phyloP scores from a whole-genome alignment of 2,329 filamentous ascomycete genomes.

The Aspergillus sp. region DNA sequence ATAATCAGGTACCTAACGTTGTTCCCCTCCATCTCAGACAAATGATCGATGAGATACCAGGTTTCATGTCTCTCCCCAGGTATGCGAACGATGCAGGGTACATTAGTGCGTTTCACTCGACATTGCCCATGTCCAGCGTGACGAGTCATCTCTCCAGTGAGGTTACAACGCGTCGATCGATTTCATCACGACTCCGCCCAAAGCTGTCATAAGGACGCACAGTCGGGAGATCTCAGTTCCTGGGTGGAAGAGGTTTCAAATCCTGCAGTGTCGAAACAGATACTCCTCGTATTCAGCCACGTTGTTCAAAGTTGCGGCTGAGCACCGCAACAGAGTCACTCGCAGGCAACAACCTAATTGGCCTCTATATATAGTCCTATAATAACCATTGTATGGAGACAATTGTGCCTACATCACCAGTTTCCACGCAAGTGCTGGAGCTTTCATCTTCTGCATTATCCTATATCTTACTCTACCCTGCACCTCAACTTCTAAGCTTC shows the following conservation, averaged over 20 bases:
- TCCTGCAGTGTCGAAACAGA: too few relatives aligned
- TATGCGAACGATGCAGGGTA: background rate
- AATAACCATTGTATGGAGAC: background rate
- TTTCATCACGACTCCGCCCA: background rate
- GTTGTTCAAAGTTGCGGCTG: slow-evolving; percentile 1
- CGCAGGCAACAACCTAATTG: slow-evolving; percentile 13
- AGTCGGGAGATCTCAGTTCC: too few relatives aligned
- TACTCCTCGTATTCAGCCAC: slow-evolving; percentile 2
- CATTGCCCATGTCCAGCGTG: background rate
- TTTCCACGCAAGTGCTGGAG: too few relatives aligned
- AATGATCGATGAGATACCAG: too few relatives aligned
- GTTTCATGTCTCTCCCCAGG: too few relatives aligned
- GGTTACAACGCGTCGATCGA: background rate
- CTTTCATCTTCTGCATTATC: too few relatives aligned
- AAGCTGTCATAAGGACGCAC: background rate
- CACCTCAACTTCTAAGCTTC: too few relatives aligned
- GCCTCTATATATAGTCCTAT: slow-evolving; percentile 5
- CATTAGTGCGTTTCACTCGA: background rate
- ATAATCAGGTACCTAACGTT: too few relatives aligned
- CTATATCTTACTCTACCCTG: too few relatives aligned
- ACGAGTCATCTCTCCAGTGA: background rate
- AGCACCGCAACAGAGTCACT: background rate
- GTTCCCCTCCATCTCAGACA: too few relatives aligned
- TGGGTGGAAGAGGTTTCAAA: too few relatives aligned
- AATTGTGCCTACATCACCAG: too few relatives aligned